A percentile compares a stretch with the other conserved stretches of the same genome.
These are phyloP conservation scores for Tylopilus sp. DNA, from an alignment of 1,284 basidiomycete species.

Conservation along the genomic window DNA sequence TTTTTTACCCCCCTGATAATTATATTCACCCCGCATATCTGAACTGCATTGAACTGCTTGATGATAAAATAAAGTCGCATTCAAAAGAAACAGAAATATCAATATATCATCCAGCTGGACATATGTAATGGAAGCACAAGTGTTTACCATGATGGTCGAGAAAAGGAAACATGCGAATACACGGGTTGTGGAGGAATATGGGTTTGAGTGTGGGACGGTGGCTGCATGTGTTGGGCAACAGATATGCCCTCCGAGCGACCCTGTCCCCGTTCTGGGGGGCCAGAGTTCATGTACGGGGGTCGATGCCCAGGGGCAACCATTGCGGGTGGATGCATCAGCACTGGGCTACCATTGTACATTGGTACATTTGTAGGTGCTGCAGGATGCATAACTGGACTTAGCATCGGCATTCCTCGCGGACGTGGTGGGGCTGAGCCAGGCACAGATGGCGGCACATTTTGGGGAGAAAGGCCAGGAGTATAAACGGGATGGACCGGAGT, in stretches of 20 bases:
- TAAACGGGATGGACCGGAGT: conserved; percentile 48
- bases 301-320: conserved; percentile 35
- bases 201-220: conserved; percentile 26
- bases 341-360: conserved; percentile 66
- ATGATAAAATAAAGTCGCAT: conserved; percentile 30
- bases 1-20: conserved; percentile 20
- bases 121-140: conserved; percentile 22
- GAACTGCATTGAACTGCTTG: neutral
- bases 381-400: conserved; percentile 67
- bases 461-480: conserved; percentile 45
- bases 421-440: conserved; percentile 46
- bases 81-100: conserved; percentile 29
- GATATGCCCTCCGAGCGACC: conserved; percentile 29
- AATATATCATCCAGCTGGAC: conserved; percentile 33
- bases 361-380: conserved; percentile 39
- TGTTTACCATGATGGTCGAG: conserved; percentile 41
- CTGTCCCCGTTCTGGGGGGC: conserved; percentile 28
- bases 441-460: conserved; percentile 36
- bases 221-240: conserved; percentile 26
- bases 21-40: conserved; percentile 4
- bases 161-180: conserved; percentile 34
- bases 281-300: conserved; percentile 28
- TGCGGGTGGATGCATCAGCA: conserved; percentile 55
- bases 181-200: conserved; percentile 32
- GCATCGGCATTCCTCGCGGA: conserved; percentile 46